A percentile compares a stretch with the other conserved stretches of the same genome.
Conservation (phyloP, 306 rosid species). For the Cajanus cajan region DNA sequence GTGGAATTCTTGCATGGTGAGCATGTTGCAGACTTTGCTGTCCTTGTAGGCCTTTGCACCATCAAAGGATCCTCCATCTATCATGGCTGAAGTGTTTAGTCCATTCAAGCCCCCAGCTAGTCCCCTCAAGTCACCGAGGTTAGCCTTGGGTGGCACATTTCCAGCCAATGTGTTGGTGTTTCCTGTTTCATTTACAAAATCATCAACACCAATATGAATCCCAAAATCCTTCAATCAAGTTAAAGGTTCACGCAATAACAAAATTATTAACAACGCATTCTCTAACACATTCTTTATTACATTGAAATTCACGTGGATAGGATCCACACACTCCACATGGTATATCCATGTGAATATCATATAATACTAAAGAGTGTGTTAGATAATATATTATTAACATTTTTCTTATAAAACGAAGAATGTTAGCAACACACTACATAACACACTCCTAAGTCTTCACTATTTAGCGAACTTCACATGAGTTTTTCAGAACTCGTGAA, state of each 20-base stretch:
- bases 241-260: not conserved
- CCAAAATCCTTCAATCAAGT: not conserved
- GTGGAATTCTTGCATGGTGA: slow-evolving; percentile 87
- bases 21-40: slow-evolving; percentile 96
- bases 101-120: slow-evolving; percentile 74
- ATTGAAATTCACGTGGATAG: not conserved
- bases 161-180: slow-evolving; percentile 47
- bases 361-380: not conserved
- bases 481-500: not conserved
- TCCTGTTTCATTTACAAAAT: slow-evolving; percentile 45
- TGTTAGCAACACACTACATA: not conserved
- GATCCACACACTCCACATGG: not conserved
- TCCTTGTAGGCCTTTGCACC: slow-evolving; percentile 97
- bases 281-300: not conserved
- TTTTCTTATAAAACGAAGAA: not conserved
- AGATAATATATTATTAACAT: not conserved
- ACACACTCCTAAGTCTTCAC: not conserved
- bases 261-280: not conserved
- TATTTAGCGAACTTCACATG: not conserved
- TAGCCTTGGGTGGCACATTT: slow-evolving; percentile 82
- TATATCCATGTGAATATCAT: not conserved
- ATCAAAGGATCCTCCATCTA: slow-evolving; percentile 80
- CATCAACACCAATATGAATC: slow-evolving; percentile 11
- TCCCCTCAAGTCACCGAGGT: slow-evolving; percentile 91
- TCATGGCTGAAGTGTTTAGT: slow-evolving; percentile 79